Evolutionary conservation across 805 yeast species (phyloP).

Genomic region (Kazachstania psychrophila): DNA sequence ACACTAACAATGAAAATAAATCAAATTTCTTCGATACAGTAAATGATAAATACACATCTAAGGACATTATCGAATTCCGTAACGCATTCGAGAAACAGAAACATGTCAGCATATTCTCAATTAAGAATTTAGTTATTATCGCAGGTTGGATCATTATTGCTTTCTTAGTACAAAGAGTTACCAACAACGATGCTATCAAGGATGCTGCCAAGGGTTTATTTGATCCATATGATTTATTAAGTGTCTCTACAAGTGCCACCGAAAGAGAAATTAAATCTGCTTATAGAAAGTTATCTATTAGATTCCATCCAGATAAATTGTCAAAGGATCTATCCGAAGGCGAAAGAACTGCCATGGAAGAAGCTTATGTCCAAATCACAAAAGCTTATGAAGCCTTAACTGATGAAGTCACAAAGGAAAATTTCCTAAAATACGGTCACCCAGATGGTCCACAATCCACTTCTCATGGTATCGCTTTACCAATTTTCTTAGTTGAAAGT

Average conservation of each 20-base stretch:
- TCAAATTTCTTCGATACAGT: slow-evolving; percentile 11
- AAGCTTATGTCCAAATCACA: slow-evolving; percentile 67
- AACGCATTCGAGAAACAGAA: slow-evolving; percentile 10
- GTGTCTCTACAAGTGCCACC: slow-evolving; percentile 54
- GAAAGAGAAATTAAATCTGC: slow-evolving; percentile 73
- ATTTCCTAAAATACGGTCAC: slow-evolving; percentile 82
- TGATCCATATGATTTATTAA: slow-evolving; percentile 88
- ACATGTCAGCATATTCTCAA: slow-evolving; percentile 8
- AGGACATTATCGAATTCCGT: slow-evolving; percentile 19
- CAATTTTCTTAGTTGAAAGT: slow-evolving; percentile 82
- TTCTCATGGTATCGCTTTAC: slow-evolving; percentile 90
- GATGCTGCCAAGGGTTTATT: slow-evolving; percentile 41
- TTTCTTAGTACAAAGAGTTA: slow-evolving; percentile 30
- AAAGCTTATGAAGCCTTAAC: slow-evolving; percentile 94
- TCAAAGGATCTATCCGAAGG: slow-evolving; percentile 49
- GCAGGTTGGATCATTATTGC: slow-evolving; percentile 57
- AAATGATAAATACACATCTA: slow-evolving; percentile 15
- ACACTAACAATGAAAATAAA: slow-evolving; percentile 1
- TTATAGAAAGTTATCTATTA: slow-evolving; percentile 78
- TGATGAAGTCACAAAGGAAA: slow-evolving; percentile 75
- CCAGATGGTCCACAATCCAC: slow-evolving; percentile 96
- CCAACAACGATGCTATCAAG: slow-evolving; percentile 38
- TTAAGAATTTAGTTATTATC: slow-evolving; percentile 21
- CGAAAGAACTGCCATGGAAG: slow-evolving; percentile 54
- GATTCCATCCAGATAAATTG: slow-evolving; percentile 90